Evolutionary conservation across 495 filamentous ascomycete genomes (phyloP).

Genomic region (Cercophora scortea): DNA sequence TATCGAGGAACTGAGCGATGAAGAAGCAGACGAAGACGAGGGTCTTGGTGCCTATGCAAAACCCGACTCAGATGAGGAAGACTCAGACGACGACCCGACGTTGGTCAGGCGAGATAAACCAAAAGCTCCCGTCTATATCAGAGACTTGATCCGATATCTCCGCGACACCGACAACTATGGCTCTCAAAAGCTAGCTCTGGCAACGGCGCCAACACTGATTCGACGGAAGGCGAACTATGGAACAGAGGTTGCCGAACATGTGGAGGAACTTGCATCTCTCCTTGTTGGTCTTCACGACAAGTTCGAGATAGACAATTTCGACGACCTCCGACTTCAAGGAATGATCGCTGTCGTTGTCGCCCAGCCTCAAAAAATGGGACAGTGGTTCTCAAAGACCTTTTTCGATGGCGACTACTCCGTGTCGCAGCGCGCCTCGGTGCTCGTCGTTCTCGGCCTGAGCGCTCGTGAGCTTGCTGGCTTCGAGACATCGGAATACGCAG

Average conservation of each 20-base stretch:
- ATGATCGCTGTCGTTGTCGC: slow-evolving; percentile 78
- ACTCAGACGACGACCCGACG: slow-evolving; percentile 88
- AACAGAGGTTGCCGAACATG: slow-evolving; percentile 76
- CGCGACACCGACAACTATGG: slow-evolving; percentile 79
- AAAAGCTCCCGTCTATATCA: slow-evolving; percentile 83
- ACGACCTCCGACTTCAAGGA: slow-evolving; percentile 67
- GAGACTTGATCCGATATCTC: slow-evolving; percentile 72
- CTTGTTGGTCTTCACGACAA: slow-evolving; percentile 77
- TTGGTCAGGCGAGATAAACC: slow-evolving; percentile 74
- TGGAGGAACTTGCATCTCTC: slow-evolving; percentile 67
- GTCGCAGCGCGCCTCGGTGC: slow-evolving; percentile 69
- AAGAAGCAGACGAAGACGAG: slow-evolving; percentile 53
- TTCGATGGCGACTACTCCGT: slow-evolving; percentile 90
- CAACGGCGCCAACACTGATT: slow-evolving; percentile 69
- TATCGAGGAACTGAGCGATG: slow-evolving; percentile 61
- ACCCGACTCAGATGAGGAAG: slow-evolving; percentile 85
- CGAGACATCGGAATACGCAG: slow-evolving; percentile 51
- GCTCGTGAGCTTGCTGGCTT: slow-evolving; percentile 85
- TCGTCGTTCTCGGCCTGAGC: slow-evolving; percentile 72
- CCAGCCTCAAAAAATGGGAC: slow-evolving; percentile 67
- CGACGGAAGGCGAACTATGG: slow-evolving; percentile 83
- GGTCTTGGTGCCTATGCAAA: slow-evolving; percentile 79
- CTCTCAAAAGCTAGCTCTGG: slow-evolving; percentile 69
- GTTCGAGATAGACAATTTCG: slow-evolving; percentile 66
- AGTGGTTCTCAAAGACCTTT: slow-evolving; percentile 76